phyloP scores from a whole-genome alignment of 1,284 basidiomycete genomes.

The Blastosporella zonata region DNA sequence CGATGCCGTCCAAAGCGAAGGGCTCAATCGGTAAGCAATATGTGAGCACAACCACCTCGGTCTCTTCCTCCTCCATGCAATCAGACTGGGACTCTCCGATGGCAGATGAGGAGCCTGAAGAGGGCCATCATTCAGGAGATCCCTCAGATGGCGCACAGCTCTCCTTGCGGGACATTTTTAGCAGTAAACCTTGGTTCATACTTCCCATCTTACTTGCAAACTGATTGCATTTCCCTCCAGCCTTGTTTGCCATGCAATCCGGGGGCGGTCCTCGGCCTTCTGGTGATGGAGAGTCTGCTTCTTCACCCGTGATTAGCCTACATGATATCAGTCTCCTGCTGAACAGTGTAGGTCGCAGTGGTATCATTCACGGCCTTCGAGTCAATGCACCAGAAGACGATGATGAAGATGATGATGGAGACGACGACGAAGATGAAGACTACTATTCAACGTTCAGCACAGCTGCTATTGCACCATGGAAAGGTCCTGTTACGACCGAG shows the following conservation, averaged over 20 bases:
- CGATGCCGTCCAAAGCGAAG: conserved; percentile 12
- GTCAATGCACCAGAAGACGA: conserved; percentile 19
- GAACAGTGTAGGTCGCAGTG: conserved; percentile 13
- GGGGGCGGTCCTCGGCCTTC: conserved; percentile 17
- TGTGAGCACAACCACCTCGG: neutral
- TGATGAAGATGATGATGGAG: conserved; percentile 38
- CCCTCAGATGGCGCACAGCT: conserved; percentile 3
- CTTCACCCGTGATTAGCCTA: conserved; percentile 29
- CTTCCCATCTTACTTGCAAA: neutral
- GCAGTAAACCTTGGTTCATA: conserved; percentile 26
- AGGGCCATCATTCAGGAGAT: neutral
- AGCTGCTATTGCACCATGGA: conserved; percentile 33
- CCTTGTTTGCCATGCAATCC: conserved; percentile 40
- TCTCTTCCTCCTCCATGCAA: conserved; percentile 20
- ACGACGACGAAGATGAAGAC: conserved; percentile 36
- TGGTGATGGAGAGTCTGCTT: conserved; percentile 14
- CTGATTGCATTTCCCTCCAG: conserved; percentile 26
- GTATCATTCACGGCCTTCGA: conserved; percentile 5
- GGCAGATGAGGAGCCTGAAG: conserved; percentile 24
- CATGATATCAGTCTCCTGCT: conserved; percentile 30
- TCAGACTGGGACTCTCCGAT: conserved; percentile 26
- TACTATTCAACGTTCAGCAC: conserved; percentile 25
- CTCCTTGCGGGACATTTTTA: conserved; percentile 31
- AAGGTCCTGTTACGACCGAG: conserved; percentile 46
- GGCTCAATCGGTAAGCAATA: neutral